Evolutionary conservation across 371 early-diverging fungal genomes (phyloP).

Genomic region (Phascolomyces articulosus): DNA sequence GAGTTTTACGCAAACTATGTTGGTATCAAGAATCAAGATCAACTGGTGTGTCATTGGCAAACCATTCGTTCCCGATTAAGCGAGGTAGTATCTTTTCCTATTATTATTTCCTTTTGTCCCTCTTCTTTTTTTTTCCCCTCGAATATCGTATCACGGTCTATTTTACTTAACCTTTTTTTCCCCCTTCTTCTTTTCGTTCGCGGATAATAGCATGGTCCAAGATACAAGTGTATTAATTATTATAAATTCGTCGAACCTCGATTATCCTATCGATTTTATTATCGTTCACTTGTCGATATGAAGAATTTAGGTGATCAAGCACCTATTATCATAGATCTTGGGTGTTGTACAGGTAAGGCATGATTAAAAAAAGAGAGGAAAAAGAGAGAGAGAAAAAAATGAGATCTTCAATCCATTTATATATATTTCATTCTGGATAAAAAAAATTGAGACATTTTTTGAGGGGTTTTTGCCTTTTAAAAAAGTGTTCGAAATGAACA

Average conservation of each 20-base stretch:
- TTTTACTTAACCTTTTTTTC: too few relatives aligned
- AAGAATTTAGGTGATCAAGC: conserved; percentile 17
- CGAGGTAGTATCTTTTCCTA: conserved; percentile 17
- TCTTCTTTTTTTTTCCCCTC: neutral
- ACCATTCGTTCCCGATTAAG: conserved; percentile 19
- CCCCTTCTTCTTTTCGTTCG: neutral
- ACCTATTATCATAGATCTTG: conserved; percentile 43
- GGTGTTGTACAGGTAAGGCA: conserved; percentile 46
- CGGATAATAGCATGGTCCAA: conserved; percentile 19
- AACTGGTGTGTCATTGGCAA: conserved; percentile 22
- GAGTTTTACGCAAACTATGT: conserved; percentile 31
- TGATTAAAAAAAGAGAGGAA: neutral
- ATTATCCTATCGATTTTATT: conserved; percentile 40
- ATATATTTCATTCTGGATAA: too few relatives aligned
- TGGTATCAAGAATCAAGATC: conserved; percentile 22
- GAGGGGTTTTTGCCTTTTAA: neutral
- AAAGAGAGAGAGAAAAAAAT: conserved; percentile 5
- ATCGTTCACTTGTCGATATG: conserved; percentile 24
- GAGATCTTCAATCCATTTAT: too few relatives aligned
- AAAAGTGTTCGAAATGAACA: neutral
- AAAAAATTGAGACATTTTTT: neutral
- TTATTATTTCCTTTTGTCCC: neutral
- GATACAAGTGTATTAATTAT: conserved; percentile 40
- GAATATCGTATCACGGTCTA: too few relatives aligned
- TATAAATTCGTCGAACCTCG: conserved; percentile 42